Evolutionary conservation across 768 basidiomycete genomes (phyloP).

Genomic region (Agaricus blazei): DNA sequence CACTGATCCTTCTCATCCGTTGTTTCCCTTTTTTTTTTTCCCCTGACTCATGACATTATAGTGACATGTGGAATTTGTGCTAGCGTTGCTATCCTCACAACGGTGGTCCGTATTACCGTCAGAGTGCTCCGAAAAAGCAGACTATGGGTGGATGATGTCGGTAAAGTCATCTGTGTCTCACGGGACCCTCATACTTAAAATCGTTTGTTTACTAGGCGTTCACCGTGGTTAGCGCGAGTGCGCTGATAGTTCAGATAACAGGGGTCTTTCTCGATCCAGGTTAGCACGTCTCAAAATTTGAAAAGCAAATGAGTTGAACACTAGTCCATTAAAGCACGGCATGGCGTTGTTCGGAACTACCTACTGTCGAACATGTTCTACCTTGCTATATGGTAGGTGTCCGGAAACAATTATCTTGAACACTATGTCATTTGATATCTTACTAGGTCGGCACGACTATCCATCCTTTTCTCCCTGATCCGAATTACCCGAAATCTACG

Average conservation of each 20-base stretch:
- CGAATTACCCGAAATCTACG: constrained; percentile 33
- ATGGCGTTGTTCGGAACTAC: constrained; percentile 25
- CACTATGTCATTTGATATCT: not conserved
- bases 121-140: not conserved
- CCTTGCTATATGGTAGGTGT: constrained; percentile 29
- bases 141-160: constrained; percentile 5
- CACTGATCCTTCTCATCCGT: no score
- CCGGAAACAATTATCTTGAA: constrained; percentile 25
- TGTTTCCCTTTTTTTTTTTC: no score
- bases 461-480: constrained; percentile 38
- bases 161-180: not conserved
- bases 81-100: not conserved
- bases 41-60: not conserved
- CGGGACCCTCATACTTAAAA: not conserved
- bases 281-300: not conserved
- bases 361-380: constrained; percentile 33
- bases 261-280: not conserved
- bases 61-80: not conserved
- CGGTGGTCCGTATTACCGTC: not conserved
- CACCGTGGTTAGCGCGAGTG: not conserved
- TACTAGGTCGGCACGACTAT: constrained; percentile 4
- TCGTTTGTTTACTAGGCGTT: not conserved
- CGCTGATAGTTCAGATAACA: not conserved
- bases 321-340: not conserved
- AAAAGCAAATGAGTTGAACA: not conserved